A percentile compares a stretch with the other conserved stretches of the same genome.
These are phyloP conservation scores for Crithidia sp. DNA, from an alignment of 208 protist species.

Conservation along the genomic window DNA sequence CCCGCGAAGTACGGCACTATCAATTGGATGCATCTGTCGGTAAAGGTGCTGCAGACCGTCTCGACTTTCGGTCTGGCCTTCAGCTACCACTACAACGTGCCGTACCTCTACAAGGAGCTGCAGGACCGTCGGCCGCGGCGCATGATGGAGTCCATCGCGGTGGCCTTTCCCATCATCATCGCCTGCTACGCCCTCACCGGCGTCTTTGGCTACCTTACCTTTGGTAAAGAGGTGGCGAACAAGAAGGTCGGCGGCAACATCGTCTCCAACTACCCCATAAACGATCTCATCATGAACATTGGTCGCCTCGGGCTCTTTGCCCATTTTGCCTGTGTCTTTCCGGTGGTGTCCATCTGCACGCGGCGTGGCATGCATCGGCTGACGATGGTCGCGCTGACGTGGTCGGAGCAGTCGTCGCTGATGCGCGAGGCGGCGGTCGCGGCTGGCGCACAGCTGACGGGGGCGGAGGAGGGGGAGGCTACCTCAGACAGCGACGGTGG, in stretches of 20 bases:
- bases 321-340: constrained; percentile 86
- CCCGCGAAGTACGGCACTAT: constrained; percentile 40
- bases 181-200: constrained; percentile 61
- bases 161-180: constrained; percentile 70
- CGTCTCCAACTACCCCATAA: constrained; percentile 59
- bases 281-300: constrained; percentile 70
- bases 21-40: constrained; percentile 39
- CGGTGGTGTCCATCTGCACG: constrained; percentile 77
- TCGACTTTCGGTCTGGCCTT: constrained; percentile 71
- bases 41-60: constrained; percentile 49
- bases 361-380: constrained; percentile 68
- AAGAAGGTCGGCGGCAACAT: constrained; percentile 62
- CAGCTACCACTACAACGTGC: constrained; percentile 81
- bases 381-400: constrained; percentile 59
- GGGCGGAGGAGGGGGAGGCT: background rate
- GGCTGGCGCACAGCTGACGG: background rate
- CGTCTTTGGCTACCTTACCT: constrained; percentile 75
- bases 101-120: constrained; percentile 85
- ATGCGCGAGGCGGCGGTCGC: constrained; percentile 28
- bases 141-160: constrained; percentile 71
- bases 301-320: constrained; percentile 76
- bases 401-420: constrained; percentile 41
- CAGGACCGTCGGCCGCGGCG: constrained; percentile 38
- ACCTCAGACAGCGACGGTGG: no score
- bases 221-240: constrained; percentile 52